Evolutionary conservation across 331 rosid species (phyloP).

Genomic region (Acacia concinna): DNA sequence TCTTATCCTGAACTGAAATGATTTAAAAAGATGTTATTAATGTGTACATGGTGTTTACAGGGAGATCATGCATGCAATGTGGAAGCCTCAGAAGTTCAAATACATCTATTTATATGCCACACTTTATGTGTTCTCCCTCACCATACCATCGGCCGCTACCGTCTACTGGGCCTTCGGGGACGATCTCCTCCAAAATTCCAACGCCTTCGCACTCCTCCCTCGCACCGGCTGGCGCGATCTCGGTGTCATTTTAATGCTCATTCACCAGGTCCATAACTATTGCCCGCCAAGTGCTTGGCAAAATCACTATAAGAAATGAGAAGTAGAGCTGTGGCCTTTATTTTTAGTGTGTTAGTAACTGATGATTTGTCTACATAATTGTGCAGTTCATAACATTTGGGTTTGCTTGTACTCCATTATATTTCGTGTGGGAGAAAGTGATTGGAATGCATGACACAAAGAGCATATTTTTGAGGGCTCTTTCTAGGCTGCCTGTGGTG

Average conservation of each 20-base stretch:
- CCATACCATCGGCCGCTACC: slow-evolving; percentile 83
- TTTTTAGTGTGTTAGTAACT: background rate
- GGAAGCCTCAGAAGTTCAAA: slow-evolving; percentile 96
- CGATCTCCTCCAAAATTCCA: slow-evolving; percentile 71
- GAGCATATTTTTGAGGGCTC: slow-evolving; percentile 82
- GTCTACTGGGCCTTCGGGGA: slow-evolving; percentile 99
- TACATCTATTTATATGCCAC: slow-evolving; percentile 80
- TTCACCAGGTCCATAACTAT: slow-evolving; percentile 75
- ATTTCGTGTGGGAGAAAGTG: slow-evolving; percentile 97
- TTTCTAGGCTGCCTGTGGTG: slow-evolving; percentile 92
- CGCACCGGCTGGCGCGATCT: slow-evolving; percentile 73
- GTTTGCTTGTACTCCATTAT: slow-evolving; percentile 92
- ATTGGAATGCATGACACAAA: slow-evolving; percentile 93
- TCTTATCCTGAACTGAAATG: too few species aligned
- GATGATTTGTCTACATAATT: slow-evolving; percentile 3
- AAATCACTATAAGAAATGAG: background rate
- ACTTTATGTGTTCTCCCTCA: slow-evolving; percentile 82
- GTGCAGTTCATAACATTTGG: slow-evolving; percentile 91
- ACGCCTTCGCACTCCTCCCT: slow-evolving; percentile 88
- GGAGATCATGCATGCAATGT: slow-evolving; percentile 99
- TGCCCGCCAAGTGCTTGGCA: background rate
- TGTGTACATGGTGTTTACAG: slow-evolving; percentile 40
- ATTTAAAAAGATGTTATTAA: too few species aligned
- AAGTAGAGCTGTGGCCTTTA: background rate
- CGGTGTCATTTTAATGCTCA: slow-evolving; percentile 76